Evolutionary conservation across 495 filamentous ascomycete species (phyloP).

Genomic region (Neurospora tetrasperma): DNA sequence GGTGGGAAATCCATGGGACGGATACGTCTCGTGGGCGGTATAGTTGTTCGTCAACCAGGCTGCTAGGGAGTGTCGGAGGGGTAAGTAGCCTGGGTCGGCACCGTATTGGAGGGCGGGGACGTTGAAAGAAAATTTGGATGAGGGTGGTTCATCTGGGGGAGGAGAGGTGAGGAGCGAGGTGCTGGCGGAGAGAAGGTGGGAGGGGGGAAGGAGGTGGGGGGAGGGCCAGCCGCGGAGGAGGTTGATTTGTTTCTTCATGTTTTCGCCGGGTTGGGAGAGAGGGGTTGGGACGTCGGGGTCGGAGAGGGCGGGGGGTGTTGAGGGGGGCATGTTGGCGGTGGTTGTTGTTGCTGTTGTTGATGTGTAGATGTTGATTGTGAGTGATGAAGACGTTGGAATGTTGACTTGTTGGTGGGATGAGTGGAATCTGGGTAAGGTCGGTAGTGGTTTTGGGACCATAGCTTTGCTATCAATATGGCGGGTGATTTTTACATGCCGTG

Average conservation of each 20-base stretch:
- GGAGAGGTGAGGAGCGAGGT: constrained; percentile 33
- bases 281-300: neutral
- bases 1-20: neutral
- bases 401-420: neutral
- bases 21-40: neutral
- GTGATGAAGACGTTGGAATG: neutral
- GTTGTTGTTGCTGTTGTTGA: neutral
- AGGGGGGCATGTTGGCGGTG: neutral
- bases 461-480: neutral
- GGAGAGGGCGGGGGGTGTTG: neutral
- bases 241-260: constrained; percentile 41
- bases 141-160: neutral
- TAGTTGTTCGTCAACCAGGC: constrained; percentile 45
- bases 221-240: constrained; percentile 64
- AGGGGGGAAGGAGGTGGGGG: constrained; percentile 55
- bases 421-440: neutral
- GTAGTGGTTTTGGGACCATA: neutral
- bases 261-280: neutral
- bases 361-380: neutral
- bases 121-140: constrained; percentile 29
- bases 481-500: neutral
- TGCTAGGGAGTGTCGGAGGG: constrained; percentile 53
- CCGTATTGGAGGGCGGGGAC: constrained; percentile 61
- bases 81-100: constrained; percentile 62
- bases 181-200: constrained; percentile 45